phyloP scores from a whole-genome alignment of 129 eudicot species.

The Helianthus tuberosus region DNA sequence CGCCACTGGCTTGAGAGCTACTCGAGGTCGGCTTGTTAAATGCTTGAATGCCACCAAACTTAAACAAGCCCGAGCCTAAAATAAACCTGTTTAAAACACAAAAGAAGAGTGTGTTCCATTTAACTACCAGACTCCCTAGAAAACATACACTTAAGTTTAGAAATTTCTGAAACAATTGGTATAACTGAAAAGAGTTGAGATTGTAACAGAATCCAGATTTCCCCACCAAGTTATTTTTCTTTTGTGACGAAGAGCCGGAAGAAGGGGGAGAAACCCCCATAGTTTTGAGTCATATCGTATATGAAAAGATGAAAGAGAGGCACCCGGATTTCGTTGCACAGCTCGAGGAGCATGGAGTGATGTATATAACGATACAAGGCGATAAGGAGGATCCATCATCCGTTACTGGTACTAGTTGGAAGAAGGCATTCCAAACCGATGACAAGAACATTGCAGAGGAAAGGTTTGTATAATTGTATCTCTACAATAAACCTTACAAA shows the following conservation, averaged over 20 bases:
- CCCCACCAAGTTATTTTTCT: conserved; percentile 79
- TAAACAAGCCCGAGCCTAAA: too few relatives aligned
- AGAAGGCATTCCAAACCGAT: conserved; percentile 60
- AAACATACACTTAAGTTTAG: too few relatives aligned
- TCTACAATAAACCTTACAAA: background rate
- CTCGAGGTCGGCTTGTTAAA: too few relatives aligned
- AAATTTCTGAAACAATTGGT: too few relatives aligned
- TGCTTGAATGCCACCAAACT: too few relatives aligned
- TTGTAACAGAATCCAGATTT: conserved; percentile 50
- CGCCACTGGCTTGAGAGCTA: too few relatives aligned
- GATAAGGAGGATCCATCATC: conserved; percentile 71
- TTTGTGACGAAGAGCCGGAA: conserved; percentile 79
- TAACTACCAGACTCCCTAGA: accelerated
- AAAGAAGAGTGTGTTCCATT: too few relatives aligned
- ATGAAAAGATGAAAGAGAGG: conserved; percentile 33
- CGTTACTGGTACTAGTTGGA: conserved; percentile 81
- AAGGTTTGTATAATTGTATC: conserved; percentile 40
- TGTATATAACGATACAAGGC: conserved; percentile 42
- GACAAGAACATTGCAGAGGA: conserved; percentile 83
- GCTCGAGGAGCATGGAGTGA: conserved; percentile 32
- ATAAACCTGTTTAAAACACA: too few relatives aligned
- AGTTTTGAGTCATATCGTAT: conserved; percentile 60
- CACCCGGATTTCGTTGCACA: conserved; percentile 24
- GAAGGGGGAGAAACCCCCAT: conserved; percentile 89
- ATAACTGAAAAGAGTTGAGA: too few relatives aligned